Evolutionary conservation across 2,329 filamentous ascomycete genomes (phyloP).

Genomic region (Ophiostoma angusticollis): DNA sequence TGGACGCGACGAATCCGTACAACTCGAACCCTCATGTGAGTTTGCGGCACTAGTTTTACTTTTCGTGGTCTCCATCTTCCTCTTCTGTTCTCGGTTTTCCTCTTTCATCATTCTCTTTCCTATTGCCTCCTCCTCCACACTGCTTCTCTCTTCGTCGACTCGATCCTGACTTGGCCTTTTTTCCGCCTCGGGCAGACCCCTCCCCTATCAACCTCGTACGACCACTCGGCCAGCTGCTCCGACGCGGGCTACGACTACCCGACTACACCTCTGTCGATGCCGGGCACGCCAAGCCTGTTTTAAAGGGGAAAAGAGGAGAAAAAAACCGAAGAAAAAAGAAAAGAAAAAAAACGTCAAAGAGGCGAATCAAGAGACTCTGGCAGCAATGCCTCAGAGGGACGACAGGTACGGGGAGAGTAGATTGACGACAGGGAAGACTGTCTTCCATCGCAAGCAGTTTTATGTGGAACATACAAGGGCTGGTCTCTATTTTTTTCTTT

Average conservation of each 20-base stretch:
- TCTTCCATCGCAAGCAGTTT: too few species aligned
- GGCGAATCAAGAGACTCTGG: not conserved
- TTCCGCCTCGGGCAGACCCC: conserved; percentile 48
- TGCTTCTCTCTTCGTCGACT: conserved; percentile 10
- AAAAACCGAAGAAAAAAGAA: not conserved
- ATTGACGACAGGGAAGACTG: not conserved
- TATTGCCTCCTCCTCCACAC: not conserved
- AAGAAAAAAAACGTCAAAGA: not conserved
- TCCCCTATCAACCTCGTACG: conserved; percentile 61
- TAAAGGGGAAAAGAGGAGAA: not conserved
- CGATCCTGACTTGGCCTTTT: conserved; percentile 32
- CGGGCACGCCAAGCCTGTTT: conserved; percentile 48
- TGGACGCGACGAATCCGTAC: conserved; percentile 48
- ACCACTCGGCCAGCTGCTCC: conserved; percentile 51
- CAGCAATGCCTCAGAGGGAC: too few species aligned
- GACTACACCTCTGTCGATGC: conserved; percentile 61
- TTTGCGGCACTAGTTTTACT: conserved; percentile 28
- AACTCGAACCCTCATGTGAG: conserved; percentile 66
- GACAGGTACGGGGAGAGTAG: not conserved
- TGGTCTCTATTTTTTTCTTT: conserved; percentile 2
- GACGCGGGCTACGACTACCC: conserved; percentile 51
- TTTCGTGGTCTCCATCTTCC: not conserved
- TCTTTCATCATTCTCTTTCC: not conserved
- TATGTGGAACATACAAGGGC: too few species aligned
- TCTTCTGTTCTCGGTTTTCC: not conserved